These are phyloP conservation scores for Saccharomyces mikatae DNA, from an alignment of 805 yeast species.

Conservation along the genomic window DNA sequence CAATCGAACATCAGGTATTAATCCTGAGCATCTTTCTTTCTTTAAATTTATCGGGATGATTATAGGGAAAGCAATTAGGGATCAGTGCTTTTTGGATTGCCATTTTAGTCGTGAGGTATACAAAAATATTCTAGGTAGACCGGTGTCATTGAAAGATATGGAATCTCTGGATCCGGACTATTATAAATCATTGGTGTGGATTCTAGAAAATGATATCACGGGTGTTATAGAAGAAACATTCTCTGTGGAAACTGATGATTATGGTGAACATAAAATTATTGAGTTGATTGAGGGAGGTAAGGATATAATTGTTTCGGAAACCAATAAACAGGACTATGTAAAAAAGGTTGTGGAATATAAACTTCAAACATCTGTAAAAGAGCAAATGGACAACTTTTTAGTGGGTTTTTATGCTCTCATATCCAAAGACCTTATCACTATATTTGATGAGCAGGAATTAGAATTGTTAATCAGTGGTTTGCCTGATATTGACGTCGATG, in stretches of 20 bases:
- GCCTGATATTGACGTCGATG: slow-evolving; percentile 93
- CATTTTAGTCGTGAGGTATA: slow-evolving; percentile 94
- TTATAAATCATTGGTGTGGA: slow-evolving; percentile 89
- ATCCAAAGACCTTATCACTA: slow-evolving; percentile 70
- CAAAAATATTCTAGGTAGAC: slow-evolving; percentile 70
- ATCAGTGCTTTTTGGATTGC: slow-evolving; percentile 78
- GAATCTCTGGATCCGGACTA: slow-evolving; percentile 89
- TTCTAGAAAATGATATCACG: slow-evolving; percentile 92
- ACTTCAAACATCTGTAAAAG: slow-evolving; percentile 71
- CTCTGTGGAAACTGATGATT: slow-evolving; percentile 87
- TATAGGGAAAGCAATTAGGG: slow-evolving; percentile 90
- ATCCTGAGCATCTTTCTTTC: slow-evolving; percentile 87
- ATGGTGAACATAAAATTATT: slow-evolving; percentile 77
- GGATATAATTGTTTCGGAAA: slow-evolving; percentile 79
- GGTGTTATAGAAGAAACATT: slow-evolving; percentile 92
- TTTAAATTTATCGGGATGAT: slow-evolving; percentile 91
- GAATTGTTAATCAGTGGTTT: slow-evolving; percentile 88
- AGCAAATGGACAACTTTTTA: slow-evolving; percentile 78
- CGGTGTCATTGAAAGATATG: slow-evolving; percentile 85
- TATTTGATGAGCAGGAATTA: slow-evolving; percentile 91
- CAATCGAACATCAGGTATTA: slow-evolving; percentile 81
- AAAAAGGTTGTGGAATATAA: slow-evolving; percentile 78
- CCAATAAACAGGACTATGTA: slow-evolving; percentile 85
- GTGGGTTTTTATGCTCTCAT: slow-evolving; percentile 87
- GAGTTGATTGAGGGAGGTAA: slow-evolving; percentile 81